Evolutionary conservation across 129 eudicot species (phyloP).

Genomic region (Pulicaria dysenterica): DNA sequence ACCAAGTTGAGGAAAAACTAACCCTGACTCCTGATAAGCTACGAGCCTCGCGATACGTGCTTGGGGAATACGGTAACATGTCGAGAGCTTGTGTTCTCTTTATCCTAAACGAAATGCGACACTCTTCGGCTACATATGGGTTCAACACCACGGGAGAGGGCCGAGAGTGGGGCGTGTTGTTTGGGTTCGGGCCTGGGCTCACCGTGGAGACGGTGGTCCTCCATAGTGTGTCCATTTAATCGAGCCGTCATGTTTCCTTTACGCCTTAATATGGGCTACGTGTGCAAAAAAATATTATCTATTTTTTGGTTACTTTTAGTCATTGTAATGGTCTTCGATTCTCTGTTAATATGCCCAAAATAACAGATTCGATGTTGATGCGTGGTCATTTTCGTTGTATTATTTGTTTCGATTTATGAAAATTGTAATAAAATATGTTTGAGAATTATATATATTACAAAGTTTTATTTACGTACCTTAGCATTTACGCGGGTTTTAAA

Average conservation of each 20-base stretch:
- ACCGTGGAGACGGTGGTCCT: constrained; percentile 41
- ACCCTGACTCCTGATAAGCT: constrained; percentile 29
- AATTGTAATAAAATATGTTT: neutral
- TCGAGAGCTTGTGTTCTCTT: constrained; percentile 69
- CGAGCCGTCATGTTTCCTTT: neutral
- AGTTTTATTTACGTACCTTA: no score
- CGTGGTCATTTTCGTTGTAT: neutral
- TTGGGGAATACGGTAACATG: constrained; percentile 59
- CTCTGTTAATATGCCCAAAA: neutral
- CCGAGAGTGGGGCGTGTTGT: constrained; percentile 40
- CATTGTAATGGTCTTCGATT: constrained; percentile 12
- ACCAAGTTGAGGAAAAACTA: constrained; percentile 30
- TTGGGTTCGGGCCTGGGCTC: constrained; percentile 44
- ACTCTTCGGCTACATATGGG: constrained; percentile 49
- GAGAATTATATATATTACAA: neutral
- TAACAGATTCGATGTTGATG: neutral
- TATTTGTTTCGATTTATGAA: neutral
- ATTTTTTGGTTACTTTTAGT: neutral
- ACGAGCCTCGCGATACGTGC: constrained; percentile 31
- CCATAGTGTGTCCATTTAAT: constrained; percentile 29
- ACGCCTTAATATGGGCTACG: neutral
- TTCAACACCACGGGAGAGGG: constrained; percentile 54
- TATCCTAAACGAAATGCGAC: constrained; percentile 64
- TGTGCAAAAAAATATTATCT: neutral
- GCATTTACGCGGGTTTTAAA: no score